Evolutionary conservation across 129 eudicot species (phyloP), one percentile per base, ranked within the genome.

Genomic region (Lactuca saligna): DNA sequence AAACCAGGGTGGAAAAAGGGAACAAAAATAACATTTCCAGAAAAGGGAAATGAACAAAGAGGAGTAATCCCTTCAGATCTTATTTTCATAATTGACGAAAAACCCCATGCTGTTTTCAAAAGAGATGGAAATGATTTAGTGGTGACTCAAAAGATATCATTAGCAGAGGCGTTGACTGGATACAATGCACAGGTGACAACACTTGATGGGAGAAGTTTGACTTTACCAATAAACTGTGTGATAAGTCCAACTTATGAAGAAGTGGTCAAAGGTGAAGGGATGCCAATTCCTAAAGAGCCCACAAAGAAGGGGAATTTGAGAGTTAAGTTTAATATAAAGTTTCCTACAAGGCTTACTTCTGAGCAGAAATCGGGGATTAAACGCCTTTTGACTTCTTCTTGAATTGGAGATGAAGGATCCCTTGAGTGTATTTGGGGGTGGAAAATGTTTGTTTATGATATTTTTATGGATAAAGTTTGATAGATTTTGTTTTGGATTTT

Each of bases 1-100:
- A 85, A 85, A 63, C 95, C 95, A 9, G 95, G 95, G 20, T 88
- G 91, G 95, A 88, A 88, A 68, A 85, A 82, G 53, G 95, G 95
- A 0, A 88, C 95, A 0, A 85, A 88, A 71, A 85, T 88, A 61
- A 88, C 95, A 10, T 87, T 87, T 76, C 90, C 86, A 0, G 84
- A 87, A 61, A 87, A 87, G 56, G 95, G 95, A 69, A 87, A 87
- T 32, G 90, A 84, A 42, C 86, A 80, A 41, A 84, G 85, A 64
- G 82, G 84, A 7, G 71, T 88, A n/a, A 64, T 82, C 31, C 86
- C 95, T 3, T 76, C 95, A 0, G 95, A 88, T 63, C 80, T 88
- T 8, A 77, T 88, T 2, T 88, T 88, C 81, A 76, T 80, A 35
- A 72, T 88, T 13, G 96, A 88, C 17, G 91, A 88, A 72, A 85